Evolutionary conservation across 305 asterid species (phyloP), one percentile per base, ranked within the genome.

Genomic region (Andrographis paniculata): DNA sequence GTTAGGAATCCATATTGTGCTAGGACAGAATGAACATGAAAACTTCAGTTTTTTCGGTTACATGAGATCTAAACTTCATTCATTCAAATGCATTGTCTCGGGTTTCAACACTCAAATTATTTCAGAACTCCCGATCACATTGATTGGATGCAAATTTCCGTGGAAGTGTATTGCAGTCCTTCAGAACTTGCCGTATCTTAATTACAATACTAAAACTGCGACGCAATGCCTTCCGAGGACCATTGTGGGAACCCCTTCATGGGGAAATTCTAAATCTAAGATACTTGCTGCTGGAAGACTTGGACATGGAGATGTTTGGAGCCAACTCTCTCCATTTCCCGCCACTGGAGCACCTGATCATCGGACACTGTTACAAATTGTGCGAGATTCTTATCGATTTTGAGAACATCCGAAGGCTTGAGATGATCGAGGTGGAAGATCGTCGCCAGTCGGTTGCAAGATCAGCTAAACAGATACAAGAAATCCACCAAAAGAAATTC

Each of bases 201-300:
- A n/a, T 63, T 8, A 21, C 27, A 13, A 55, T 22, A 37, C 49
- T 64, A n/a, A 58, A 64, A 47, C 18, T 64, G 45, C 49, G 56
- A n/a, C 24, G 44, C 21, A 6, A 23, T 13, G 62, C 56, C 48
- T 65, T 55, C 37, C 18, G 20, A 1, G 60, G 59, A 5, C 14
- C 42, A 0, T 10, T 1, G 1, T 60, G 64, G 72, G 28, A 20
- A 14, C 15, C 6, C 6, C 33, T 9, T 0, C 4, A 48, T 9
- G 51, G 18, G 28, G 50, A 20, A 14, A 56, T 56, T 30, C 14
- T 1, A 8, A 8, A 1, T 7, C 33, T 56, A 18, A 22, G 31
- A 9, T 28, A 20, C 31, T 36, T 51, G 42, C 42, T 48, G 36
- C 38, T 62, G 17, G 53, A 62, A 49, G 56, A 42, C 22, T 14